Percentiles rank a stretch among this genome's conserved stretches.
phyloP scores from a whole-genome alignment of 192 early-diverging fungal genomes.

The Coemansia sp. region DNA sequence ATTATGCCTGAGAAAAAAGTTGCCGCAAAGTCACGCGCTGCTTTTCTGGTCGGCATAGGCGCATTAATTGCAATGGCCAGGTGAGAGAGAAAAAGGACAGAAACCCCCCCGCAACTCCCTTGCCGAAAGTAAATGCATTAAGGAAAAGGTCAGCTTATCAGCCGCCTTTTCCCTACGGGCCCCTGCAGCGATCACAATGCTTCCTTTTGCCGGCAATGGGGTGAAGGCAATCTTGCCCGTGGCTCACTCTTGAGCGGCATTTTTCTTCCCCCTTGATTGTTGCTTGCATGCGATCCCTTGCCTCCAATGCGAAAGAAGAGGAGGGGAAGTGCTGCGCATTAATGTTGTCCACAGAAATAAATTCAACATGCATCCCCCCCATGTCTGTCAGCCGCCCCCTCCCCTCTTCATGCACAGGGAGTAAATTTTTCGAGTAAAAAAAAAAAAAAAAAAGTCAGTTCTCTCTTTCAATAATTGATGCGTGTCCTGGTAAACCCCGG shows the following conservation, averaged over 20 bases:
- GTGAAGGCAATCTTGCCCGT: not conserved
- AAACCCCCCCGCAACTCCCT: not conserved
- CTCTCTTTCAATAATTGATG: not conserved
- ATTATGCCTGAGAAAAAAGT: not conserved
- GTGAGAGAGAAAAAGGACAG: not conserved
- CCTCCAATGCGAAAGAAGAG: not conserved
- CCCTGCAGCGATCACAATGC: slow-evolving; percentile 9
- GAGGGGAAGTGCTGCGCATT: not conserved
- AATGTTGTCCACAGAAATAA: not conserved
- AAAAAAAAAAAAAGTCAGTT: not conserved
- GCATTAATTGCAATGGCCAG: slow-evolving; percentile 3
- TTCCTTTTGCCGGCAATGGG: not conserved
- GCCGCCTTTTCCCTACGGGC: not conserved
- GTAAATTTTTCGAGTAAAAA: not conserved
- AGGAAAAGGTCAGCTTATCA: not conserved
- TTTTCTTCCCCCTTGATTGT: not conserved
- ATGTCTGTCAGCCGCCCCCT: too few species aligned
- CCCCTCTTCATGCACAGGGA: not conserved
- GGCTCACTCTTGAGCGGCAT: not conserved
- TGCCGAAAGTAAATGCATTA: not conserved
- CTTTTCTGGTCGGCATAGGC: not conserved
- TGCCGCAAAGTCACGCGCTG: not conserved
- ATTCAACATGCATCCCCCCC: not conserved
- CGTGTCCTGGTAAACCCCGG: not conserved
- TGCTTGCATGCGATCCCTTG: slow-evolving; percentile 5